Conservation (phyloP, 2,329 filamentous ascomycete species). For the Lizonia empirigonia region DNA sequence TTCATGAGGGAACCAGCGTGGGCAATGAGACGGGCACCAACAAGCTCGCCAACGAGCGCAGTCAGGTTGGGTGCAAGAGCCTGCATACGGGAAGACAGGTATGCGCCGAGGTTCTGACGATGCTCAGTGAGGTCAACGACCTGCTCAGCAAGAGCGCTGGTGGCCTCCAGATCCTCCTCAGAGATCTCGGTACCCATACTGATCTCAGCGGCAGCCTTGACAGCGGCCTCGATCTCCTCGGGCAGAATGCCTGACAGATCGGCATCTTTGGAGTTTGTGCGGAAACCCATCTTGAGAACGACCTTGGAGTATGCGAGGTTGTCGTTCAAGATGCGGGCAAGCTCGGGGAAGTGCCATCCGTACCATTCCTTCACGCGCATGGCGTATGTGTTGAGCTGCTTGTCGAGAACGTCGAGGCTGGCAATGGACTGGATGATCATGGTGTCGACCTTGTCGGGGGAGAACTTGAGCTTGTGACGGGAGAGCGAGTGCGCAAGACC, state of each 20-base stretch:
- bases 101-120: constrained; percentile 83
- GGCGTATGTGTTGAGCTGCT: constrained; percentile 97
- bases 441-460: constrained; percentile 96
- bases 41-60: constrained; percentile 87
- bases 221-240: constrained; percentile 88
- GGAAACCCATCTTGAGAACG: constrained; percentile 87
- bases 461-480: constrained; percentile 95
- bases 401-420: constrained; percentile 92
- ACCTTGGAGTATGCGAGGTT: constrained; percentile 81
- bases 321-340: constrained; percentile 90
- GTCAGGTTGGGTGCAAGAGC: constrained; percentile 97
- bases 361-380: constrained; percentile 99
- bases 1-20: constrained; percentile 94
- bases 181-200: constrained; percentile 99
- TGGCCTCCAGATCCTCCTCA: constrained; percentile 89
- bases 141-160: constrained; percentile 87
- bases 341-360: constrained; percentile 98
- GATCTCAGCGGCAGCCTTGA: constrained; percentile 94
- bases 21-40: constrained; percentile 92
- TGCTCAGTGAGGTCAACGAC: constrained; percentile 85
- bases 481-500: constrained; percentile 97
- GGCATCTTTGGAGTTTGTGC: constrained; percentile 74
- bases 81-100: constrained; percentile 91
- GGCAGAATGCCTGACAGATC: constrained; percentile 83
- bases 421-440: constrained; percentile 98